Conservation (phyloP, 371 early-diverging fungal species). For the Lichtheimia hyalospora region DNA sequence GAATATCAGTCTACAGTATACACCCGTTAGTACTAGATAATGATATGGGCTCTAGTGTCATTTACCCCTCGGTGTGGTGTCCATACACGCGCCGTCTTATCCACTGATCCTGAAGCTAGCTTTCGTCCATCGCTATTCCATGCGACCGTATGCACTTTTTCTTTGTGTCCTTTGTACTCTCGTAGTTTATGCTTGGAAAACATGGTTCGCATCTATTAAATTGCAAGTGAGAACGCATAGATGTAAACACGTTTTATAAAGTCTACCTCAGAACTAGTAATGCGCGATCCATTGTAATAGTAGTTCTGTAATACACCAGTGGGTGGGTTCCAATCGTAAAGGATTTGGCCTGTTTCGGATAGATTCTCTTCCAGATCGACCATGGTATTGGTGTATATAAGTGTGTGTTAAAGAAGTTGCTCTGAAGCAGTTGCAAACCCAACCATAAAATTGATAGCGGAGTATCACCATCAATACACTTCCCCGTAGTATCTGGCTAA, state of each 20-base stretch:
- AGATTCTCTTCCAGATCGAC: slow-evolving; percentile 11
- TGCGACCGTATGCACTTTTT: slow-evolving; percentile 65
- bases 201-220: slow-evolving; percentile 28
- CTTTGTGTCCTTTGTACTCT: slow-evolving; percentile 58
- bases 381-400: not conserved
- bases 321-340: slow-evolving; percentile 46
- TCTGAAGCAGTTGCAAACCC: not conserved
- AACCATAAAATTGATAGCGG: not conserved
- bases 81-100: slow-evolving; percentile 72
- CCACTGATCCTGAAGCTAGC: slow-evolving; percentile 68
- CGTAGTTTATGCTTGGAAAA: slow-evolving; percentile 35
- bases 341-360: slow-evolving; percentile 18
- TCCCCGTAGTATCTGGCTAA: too few species aligned
- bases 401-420: not conserved
- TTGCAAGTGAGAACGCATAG: not conserved
- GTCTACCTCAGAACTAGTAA: slow-evolving; percentile 28
- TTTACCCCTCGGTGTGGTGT: slow-evolving; percentile 62
- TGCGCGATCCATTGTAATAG: slow-evolving; percentile 26
- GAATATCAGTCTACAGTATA: slow-evolving; percentile 53
- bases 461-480: not conserved
- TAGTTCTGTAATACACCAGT: slow-evolving; percentile 31
- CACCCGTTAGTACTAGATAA: not conserved
- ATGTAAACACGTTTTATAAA: not conserved
- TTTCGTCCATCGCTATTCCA: slow-evolving; percentile 67
- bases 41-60: not conserved